phyloP scores from a whole-genome alignment of 2,329 filamentous ascomycete genomes.

The Aureobasidium vineae region DNA sequence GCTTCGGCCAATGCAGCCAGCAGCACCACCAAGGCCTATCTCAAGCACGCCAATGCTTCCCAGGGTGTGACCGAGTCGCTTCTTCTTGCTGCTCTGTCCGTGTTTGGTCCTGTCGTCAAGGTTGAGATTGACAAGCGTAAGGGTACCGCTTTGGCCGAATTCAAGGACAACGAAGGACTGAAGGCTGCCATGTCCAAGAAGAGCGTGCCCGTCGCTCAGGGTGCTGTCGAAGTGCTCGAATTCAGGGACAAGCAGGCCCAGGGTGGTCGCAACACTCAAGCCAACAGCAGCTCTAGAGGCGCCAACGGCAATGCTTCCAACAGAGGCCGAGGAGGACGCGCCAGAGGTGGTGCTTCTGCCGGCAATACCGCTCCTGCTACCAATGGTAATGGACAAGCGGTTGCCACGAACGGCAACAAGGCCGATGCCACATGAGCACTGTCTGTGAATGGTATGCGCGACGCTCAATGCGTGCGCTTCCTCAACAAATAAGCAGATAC shows the following conservation, averaged over 20 bases:
- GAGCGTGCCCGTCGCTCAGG: slow-evolving; percentile 77
- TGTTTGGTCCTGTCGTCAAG: slow-evolving; percentile 70
- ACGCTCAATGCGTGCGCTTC: background rate
- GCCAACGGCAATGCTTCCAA: slow-evolving; percentile 10
- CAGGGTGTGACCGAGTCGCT: slow-evolving; percentile 86
- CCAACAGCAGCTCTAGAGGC: slow-evolving; percentile 27
- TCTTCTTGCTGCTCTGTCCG: slow-evolving; percentile 69
- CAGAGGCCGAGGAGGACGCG: slow-evolving; percentile 24
- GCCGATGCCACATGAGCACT: slow-evolving; percentile 18
- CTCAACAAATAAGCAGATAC: background rate
- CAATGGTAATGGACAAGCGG: slow-evolving; percentile 11
- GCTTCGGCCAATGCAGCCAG: slow-evolving; percentile 25
- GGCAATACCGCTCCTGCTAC: slow-evolving; percentile 26
- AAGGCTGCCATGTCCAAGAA: slow-evolving; percentile 78
- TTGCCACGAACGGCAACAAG: background rate
- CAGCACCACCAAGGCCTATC: slow-evolving; percentile 53
- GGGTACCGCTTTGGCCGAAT: slow-evolving; percentile 91
- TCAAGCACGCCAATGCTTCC: slow-evolving; percentile 68
- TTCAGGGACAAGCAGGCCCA: slow-evolving; percentile 57
- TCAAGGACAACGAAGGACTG: slow-evolving; percentile 68
- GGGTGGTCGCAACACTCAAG: slow-evolving; percentile 27
- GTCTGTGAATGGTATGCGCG: background rate
- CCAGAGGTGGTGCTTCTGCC: slow-evolving; percentile 27
- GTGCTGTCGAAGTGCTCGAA: slow-evolving; percentile 82
- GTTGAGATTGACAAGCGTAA: slow-evolving; percentile 95